Base-by-base conservation (phyloP, 108 stramenopile species). In the Cyclotella distinguenda region DNA sequence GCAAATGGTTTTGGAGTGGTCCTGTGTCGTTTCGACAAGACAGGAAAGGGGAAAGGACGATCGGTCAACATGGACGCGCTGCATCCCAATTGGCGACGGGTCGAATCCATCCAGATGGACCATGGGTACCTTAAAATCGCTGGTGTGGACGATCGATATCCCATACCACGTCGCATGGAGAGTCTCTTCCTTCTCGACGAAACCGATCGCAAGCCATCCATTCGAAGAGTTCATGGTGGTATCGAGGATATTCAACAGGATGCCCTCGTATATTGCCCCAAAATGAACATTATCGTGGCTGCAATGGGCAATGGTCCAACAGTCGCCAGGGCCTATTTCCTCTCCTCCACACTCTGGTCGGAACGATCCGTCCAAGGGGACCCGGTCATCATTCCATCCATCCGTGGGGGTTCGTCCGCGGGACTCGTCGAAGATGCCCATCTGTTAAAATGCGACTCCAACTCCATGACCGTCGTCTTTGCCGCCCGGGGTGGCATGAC, bases 401-500 rank as follows among this genome's bases (percentile, higher is more conserved):
- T 46, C 11, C 28, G 57, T 9, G 64, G 57, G 1, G 23, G 40
- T 8, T 30, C 27, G 12, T 25, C 58, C 4, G 46, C 10, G 19
- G 68, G 76, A 39, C 42, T 64, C 25, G 50, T 72, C 23, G 33
- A 65, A 12, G 33, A 27, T 49, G 74, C 69, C 0, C 59, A 80
- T 55, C 45, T 82, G 13, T 43, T 87, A n/a, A 67, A 76, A 19
- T 87, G 86, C 45, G 49, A 65, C 8, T 12, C 30, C 0, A 38
- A 66, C 31, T 63, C 26, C 36, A 73, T 79, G 54, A 70, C 78
- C 9, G 61, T 78, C 11, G 70, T 82, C 15, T 40, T 87, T 21
- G 74, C 83, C 26, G 75, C 86, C 1, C 46, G 60, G 7, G 64
- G 78, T 9, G 88, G 88, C 4, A 78, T 72, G 30, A 86, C 88